Evolutionary conservation across 2,329 filamentous ascomycete genomes (phyloP), one percentile per base, ranked within the genome.

Genomic region (Metarhizium sp.): DNA sequence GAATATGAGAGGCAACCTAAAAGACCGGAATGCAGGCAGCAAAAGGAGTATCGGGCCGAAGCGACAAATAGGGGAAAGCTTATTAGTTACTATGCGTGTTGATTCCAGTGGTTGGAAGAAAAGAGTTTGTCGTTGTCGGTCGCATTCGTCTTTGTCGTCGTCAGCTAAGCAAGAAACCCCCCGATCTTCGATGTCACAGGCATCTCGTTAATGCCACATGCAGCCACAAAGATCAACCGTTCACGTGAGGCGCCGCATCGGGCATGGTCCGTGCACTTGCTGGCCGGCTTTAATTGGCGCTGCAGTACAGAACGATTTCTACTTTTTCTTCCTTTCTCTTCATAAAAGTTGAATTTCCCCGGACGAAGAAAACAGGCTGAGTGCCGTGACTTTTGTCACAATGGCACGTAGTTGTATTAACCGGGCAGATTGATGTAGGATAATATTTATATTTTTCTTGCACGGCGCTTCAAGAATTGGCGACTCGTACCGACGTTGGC

Each of bases 401-500:
- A 64, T 72, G 72, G 72, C 73, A 73, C 69, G 57, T 74, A 74
- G 80, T 82, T 83, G 80, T 77, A 78, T 76, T 73, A 74, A 65
- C 75, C 74, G 79, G 80, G 80, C 68, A 83, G 76, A 84, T 68
- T 58, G 76, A 77, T 70, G 66, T 64, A 64, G 64, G 66, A 61
- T 36, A 14, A 49, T 2, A 18, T 51, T 48, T 50, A 14, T 20
- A 42, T 60, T 51, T 64, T 61, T 63, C 63, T 64, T 66, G 71
- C 66, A 66, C 76, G 80, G 77, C 73, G 78, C 79, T 82, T 70
- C 72, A 82, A 83, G 80, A 83, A 84, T 82, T 82, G 79, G 75
- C 71, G 76, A 79, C 73, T 79, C 76, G 76, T 73, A 69, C 65
- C 62, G 56, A 71, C 70, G 73, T 80, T 78, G 73, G 75, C 75